Conservation (phyloP, 139 green algal genomes). For the Monoraphidium neglectum region DNA sequence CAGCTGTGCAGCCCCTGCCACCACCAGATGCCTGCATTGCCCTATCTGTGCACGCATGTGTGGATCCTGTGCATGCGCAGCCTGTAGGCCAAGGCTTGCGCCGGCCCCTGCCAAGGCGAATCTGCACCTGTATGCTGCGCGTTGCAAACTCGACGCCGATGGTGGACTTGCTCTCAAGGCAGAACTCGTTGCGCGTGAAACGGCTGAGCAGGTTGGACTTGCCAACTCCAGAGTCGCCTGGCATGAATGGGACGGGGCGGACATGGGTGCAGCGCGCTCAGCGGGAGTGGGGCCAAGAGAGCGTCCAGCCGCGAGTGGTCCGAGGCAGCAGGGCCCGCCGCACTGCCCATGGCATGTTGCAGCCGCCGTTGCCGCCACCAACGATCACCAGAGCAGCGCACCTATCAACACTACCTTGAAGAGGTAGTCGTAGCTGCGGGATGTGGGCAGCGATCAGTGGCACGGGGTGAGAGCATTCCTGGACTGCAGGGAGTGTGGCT, state of each 20-base stretch:
- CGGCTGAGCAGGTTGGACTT: conserved; percentile 97
- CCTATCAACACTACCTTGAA: conserved; percentile 99
- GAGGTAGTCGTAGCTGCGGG: conserved; percentile 96
- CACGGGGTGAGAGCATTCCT: too few relatives aligned
- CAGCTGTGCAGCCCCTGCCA: not conserved
- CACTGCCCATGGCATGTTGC: too few relatives aligned
- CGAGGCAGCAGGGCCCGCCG: too few relatives aligned
- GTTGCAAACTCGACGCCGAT: conserved; percentile 99
- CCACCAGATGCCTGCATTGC: not conserved
- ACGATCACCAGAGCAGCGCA: too few relatives aligned
- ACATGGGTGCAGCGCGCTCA: too few relatives aligned
- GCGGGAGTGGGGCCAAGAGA: too few relatives aligned
- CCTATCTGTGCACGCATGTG: not conserved
- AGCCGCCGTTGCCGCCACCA: too few relatives aligned
- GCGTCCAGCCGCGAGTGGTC: too few relatives aligned
- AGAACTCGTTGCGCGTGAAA: conserved; percentile 99
- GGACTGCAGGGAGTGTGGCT: too few relatives aligned
- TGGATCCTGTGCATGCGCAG: not conserved
- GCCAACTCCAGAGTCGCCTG: conserved; percentile 95
- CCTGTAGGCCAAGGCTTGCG: not conserved
- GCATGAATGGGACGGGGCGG: too few relatives aligned
- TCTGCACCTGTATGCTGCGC: conserved; percentile 89
- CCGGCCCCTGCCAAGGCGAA: not conserved
- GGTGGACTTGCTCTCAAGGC: conserved; percentile 96
- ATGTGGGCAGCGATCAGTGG: not conserved